phyloP scores from a whole-genome alignment of 2,329 filamentous ascomycete species.

The Aurifilum marmelostoma region DNA sequence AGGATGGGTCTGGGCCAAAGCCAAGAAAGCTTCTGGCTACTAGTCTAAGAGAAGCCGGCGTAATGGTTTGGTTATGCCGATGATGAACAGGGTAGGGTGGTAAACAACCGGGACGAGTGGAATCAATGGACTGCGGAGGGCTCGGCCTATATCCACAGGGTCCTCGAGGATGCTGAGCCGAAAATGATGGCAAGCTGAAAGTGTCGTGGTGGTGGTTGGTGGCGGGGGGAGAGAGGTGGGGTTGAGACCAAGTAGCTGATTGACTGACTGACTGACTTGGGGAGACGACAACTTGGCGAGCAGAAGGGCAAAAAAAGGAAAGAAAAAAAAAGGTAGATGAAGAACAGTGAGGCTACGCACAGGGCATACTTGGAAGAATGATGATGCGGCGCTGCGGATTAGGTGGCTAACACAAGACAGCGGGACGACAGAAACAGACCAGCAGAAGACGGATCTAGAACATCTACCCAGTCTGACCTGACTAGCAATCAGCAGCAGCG shows the following conservation, averaged over 20 bases:
- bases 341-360: not conserved
- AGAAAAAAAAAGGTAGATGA: not conserved
- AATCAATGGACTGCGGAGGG: not conserved
- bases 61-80: not conserved
- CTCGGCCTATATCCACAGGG: not conserved
- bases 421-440: not conserved
- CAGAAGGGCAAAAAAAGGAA: not conserved
- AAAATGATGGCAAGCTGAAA: not conserved
- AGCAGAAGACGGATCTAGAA: not conserved
- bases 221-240: no score
- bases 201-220: not conserved
- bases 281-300: not conserved
- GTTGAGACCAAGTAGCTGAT: not conserved
- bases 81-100: not conserved
- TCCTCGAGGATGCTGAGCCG: not conserved
- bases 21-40: not conserved
- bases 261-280: no score
- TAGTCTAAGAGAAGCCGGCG: not conserved
- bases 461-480: not conserved
- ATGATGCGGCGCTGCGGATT: not conserved
- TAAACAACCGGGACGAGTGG: not conserved
- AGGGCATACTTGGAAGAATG: constrained; percentile 7
- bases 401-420: constrained; percentile 3
- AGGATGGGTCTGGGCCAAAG: not conserved
- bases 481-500: not conserved